A percentile compares a stretch with the other conserved stretches of the same genome.
Conservation (phyloP, 257 asterid genomes). For the Jasminum sambac region DNA sequence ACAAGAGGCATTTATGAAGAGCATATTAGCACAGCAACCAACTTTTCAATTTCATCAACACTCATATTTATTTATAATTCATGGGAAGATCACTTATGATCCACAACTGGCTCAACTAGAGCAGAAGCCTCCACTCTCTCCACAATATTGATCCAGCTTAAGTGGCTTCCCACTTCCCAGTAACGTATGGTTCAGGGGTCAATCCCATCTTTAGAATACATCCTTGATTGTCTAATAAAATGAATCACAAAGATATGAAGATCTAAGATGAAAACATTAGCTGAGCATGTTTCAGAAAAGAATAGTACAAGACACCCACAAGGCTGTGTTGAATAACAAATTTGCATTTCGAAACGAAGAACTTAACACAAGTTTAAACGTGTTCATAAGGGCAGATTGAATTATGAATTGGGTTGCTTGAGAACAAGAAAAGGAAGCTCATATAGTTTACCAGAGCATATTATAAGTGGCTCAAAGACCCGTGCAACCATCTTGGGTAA, state of each 20-base stretch:
- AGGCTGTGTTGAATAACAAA: neutral
- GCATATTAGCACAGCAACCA: conserved; percentile 10
- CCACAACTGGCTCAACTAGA: neutral
- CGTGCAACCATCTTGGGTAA: neutral
- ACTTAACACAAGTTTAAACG: neutral
- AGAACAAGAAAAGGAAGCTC: neutral
- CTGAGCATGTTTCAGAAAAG: neutral
- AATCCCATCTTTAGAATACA: neutral
- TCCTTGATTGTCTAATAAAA: neutral
- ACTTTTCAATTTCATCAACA: neutral
- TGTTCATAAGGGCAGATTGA: neutral
- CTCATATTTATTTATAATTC: neutral
- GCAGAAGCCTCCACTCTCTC: neutral
- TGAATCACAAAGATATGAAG: neutral
- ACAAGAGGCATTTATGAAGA: conserved; percentile 17
- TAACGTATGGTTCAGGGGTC: neutral
- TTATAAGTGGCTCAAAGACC: neutral
- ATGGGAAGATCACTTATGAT: neutral
- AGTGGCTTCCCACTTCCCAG: neutral
- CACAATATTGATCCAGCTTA: neutral
- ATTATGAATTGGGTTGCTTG: neutral
- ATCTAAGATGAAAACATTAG: neutral
- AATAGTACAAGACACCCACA: neutral
- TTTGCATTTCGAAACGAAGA: neutral
- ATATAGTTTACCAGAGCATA: neutral